Evolutionary conservation across 441 rosid species (phyloP).

Genomic region (Melianthus villosus): DNA sequence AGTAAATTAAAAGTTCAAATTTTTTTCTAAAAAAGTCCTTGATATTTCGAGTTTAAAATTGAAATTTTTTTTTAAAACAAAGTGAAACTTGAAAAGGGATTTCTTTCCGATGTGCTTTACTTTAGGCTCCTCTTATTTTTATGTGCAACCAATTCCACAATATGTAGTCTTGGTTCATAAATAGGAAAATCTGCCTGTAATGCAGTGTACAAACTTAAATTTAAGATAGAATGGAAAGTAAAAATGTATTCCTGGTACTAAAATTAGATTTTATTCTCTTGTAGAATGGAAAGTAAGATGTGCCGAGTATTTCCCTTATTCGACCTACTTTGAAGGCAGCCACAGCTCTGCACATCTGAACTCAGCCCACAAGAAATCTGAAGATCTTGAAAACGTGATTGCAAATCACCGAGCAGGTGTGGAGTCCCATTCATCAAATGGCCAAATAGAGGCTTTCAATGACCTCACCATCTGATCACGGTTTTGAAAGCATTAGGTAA

Average conservation of each 20-base stretch:
- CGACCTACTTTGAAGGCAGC: slow-evolving; percentile 69
- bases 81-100: too few relatives aligned
- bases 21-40: too few relatives aligned
- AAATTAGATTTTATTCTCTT: not conserved
- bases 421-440: slow-evolving; percentile 38
- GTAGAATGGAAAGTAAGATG: slow-evolving; percentile 89
- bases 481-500: slow-evolving; percentile 12
- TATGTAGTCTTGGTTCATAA: too few relatives aligned
- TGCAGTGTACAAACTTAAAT: not conserved
- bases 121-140: too few relatives aligned
- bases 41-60: too few relatives aligned
- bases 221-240: not conserved
- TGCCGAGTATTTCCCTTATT: slow-evolving; percentile 50
- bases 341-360: slow-evolving; percentile 39
- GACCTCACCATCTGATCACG: slow-evolving; percentile 41
- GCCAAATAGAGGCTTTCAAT: slow-evolving; percentile 59
- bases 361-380: slow-evolving; percentile 28
- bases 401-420: slow-evolving; percentile 25
- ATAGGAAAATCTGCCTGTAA: too few relatives aligned
- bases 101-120: too few relatives aligned
- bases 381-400: slow-evolving; percentile 43
- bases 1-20: too few relatives aligned
- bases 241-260: not conserved
- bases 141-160: too few relatives aligned
- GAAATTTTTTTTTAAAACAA: not conserved